These are phyloP conservation scores for Aspergillus sp. DNA, from an alignment of 2,329 filamentous ascomycete species.

Conservation along the genomic window DNA sequence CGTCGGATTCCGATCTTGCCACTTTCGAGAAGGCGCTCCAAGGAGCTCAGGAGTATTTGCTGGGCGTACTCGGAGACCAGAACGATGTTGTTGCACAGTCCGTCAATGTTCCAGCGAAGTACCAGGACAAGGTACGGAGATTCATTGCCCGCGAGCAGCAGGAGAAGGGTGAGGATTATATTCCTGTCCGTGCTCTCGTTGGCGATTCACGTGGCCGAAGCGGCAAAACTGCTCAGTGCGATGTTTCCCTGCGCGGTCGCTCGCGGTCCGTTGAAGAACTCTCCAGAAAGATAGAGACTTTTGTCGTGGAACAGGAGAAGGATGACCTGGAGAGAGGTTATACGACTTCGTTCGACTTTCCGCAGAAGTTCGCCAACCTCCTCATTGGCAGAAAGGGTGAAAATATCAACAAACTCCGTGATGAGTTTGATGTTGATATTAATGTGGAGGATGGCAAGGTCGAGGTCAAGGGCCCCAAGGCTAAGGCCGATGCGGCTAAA, in stretches of 20 bases:
- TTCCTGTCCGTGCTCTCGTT: constrained; percentile 50
- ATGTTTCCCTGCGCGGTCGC: constrained; percentile 68
- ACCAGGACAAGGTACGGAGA: constrained; percentile 54
- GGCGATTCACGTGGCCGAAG: constrained; percentile 23
- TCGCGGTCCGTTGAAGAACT: constrained; percentile 62
- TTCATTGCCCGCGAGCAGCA: constrained; percentile 51
- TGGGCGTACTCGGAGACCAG: constrained; percentile 45
- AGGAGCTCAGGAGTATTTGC: constrained; percentile 49
- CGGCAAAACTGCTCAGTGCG: constrained; percentile 23
- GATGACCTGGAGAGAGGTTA: constrained; percentile 92
- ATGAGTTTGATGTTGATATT: constrained; percentile 65
- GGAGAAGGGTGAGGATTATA: constrained; percentile 37
- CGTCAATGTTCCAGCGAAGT: constrained; percentile 49
- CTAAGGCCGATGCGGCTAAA: constrained; percentile 82
- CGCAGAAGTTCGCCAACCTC: constrained; percentile 87
- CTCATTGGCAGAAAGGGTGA: constrained; percentile 59
- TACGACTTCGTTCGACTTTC: constrained; percentile 80
- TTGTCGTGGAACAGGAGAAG: constrained; percentile 77
- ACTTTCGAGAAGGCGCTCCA: constrained; percentile 50
- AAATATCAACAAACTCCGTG: constrained; percentile 59
- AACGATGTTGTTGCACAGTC: constrained; percentile 46
- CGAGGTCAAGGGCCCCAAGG: constrained; percentile 89
- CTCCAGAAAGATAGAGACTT: constrained; percentile 61
- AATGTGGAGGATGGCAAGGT: constrained; percentile 91
- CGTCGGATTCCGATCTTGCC: constrained; percentile 45